Percentiles rank a stretch among this genome's conserved stretches.
Conservation (phyloP, 2,329 filamentous ascomycete genomes). For the Fusarium domesticum region DNA sequence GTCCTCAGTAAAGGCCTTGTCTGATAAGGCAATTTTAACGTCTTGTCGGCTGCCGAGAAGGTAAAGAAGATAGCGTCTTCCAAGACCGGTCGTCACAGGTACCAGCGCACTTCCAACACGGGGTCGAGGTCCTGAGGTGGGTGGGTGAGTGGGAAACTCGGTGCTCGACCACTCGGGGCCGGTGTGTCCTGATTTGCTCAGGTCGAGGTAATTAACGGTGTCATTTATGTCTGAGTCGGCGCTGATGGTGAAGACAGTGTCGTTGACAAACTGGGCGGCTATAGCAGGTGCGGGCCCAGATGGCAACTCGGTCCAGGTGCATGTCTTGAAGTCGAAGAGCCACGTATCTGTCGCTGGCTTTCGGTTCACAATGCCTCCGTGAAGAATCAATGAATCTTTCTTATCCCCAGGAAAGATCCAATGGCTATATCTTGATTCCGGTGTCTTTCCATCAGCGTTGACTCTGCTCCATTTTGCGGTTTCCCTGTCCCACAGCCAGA, state of each 20-base stretch:
- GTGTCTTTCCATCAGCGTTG: slow-evolving; percentile 9
- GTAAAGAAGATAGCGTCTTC: slow-evolving; percentile 16
- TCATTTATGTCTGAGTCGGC: slow-evolving; percentile 14
- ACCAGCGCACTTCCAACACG: slow-evolving; percentile 17
- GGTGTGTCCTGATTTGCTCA: slow-evolving; percentile 3
- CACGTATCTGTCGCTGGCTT: slow-evolving; percentile 10
- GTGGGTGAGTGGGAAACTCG: slow-evolving; percentile 16
- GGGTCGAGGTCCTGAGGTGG: slow-evolving; percentile 14
- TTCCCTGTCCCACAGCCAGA: slow-evolving; percentile 19
- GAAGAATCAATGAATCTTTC: slow-evolving; percentile 14
- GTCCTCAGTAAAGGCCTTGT: slow-evolving; percentile 11
- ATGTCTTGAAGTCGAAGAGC: slow-evolving; percentile 17
- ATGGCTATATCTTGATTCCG: slow-evolving; percentile 5
- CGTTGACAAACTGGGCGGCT: slow-evolving; percentile 13
- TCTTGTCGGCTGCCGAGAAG: slow-evolving; percentile 20
- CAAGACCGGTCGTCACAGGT: slow-evolving; percentile 12
- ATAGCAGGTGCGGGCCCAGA: slow-evolving; percentile 7
- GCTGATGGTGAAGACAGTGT: slow-evolving; percentile 18
- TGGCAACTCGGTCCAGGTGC: slow-evolving; percentile 12
- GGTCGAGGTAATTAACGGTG: slow-evolving; percentile 13
- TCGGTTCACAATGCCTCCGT: slow-evolving; percentile 10
- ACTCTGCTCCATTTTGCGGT: slow-evolving; percentile 9
- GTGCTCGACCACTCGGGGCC: slow-evolving; percentile 12
- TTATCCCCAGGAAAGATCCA: slow-evolving; percentile 15
- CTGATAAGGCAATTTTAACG: not conserved